Evolutionary conservation across 331 rosid species (phyloP).

Genomic region (Quercus phellos): DNA sequence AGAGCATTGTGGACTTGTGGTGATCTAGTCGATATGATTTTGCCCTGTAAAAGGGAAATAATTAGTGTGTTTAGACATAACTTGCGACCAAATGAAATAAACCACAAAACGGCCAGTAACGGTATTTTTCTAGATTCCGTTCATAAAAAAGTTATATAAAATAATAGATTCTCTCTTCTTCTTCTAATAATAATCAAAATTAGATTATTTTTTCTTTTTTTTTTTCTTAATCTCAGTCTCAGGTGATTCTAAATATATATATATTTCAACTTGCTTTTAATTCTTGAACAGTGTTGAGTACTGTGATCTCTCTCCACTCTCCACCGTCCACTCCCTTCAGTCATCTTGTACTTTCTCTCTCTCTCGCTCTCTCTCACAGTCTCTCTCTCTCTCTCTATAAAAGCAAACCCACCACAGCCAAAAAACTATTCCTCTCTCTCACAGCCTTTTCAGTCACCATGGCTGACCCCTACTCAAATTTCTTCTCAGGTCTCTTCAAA

Average conservation of each 20-base stretch:
- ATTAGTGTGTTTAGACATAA: neutral
- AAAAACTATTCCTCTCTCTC: conserved; percentile 18
- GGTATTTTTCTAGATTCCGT: conserved; percentile 23
- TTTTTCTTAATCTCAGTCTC: neutral
- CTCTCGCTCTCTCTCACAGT: conserved; percentile 34
- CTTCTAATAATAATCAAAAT: conserved; percentile 12
- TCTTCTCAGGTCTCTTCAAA: conserved; percentile 55
- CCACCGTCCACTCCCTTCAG: conserved; percentile 69
- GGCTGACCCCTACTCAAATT: conserved; percentile 76
- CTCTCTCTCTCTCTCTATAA: conserved; percentile 27
- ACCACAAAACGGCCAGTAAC: conserved; percentile 21
- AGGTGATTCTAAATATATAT: neutral
- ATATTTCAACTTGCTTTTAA: conserved; percentile 16
- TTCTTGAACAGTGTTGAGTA: conserved; percentile 14
- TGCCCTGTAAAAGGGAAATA: no score
- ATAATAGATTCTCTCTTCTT: conserved; percentile 19
- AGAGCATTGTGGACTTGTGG: no score
- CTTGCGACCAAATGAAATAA: neutral
- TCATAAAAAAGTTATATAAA: neutral
- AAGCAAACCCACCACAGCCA: conserved; percentile 20
- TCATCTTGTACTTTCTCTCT: conserved; percentile 65
- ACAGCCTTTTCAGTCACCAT: conserved; percentile 33
- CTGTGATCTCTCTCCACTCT: conserved; percentile 24
- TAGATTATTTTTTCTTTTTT: neutral
- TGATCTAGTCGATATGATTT: no score